Base-by-base conservation (phyloP, 2,329 filamentous ascomycete genomes). In the Neonectria punicea region DNA sequence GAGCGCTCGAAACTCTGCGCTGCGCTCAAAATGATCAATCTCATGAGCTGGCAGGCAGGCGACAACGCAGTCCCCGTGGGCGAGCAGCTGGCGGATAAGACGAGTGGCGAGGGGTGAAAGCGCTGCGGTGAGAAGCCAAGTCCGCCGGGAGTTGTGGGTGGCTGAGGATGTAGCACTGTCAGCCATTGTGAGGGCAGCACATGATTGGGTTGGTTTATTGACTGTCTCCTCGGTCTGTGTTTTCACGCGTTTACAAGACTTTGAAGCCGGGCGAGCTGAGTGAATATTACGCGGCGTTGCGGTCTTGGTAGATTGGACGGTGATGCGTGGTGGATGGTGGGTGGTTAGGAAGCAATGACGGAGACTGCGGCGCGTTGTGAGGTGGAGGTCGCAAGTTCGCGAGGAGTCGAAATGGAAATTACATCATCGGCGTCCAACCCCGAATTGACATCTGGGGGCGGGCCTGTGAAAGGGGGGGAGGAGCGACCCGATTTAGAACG, bases 41-140 rank as follows among this genome's bases (percentile, higher is more conserved):
- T 96, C 93, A 55, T 87, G 83, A 3, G 93, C 91, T 53, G 92
- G 89, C 36, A 98, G 85, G 58, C 94, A 96, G 5, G 93, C 92
- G 53, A 95, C 91, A 51, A 97, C 92, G 77, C 92, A 94, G 80
- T 98, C 96, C 53, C 96, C 95, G 80, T 98, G 94, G n/a, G 89
- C 89, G 53, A 98, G 90, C 47, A 97, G 86, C 73, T 93, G 88
- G 59, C 92, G 89, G 58, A 93, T 92, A 63, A 98, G 86, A 50
- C 93, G 91, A 65, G 97, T 92, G 58, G 91, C 91, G 68, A 98
- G 87, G 13, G 95, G 93, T 39, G 93, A 95, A 65, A 95, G 88
- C 36, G 93, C 93, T 64, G 93, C 91, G 11, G 94, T 97, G 70
- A 99, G 84, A 76, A 99, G 90, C 96, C 96, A 98, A 74, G 95